Evolutionary conservation across 139 green algal genomes (phyloP), one percentile per base, ranked within the genome.

Genomic region (Chlorella sp.): DNA sequence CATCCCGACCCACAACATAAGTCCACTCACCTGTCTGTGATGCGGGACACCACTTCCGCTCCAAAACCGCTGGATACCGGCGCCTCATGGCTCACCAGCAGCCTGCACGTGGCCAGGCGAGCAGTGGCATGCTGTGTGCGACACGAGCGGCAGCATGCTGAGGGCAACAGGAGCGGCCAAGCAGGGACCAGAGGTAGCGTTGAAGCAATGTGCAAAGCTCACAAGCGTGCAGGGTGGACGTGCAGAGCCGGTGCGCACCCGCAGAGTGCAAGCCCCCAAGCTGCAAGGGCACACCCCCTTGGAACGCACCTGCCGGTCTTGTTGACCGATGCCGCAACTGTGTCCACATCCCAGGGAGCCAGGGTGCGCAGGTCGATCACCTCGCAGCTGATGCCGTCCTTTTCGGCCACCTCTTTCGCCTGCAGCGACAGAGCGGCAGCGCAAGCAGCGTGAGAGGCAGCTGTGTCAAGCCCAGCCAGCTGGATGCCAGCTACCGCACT

Each of bases 11-110:
- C n/a, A n/a, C n/a, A n/a, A n/a, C n/a, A n/a, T n/a, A n/a, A n/a
- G n/a, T 51, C 7, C 44, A 16, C 44, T 20, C 60, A 65, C 78
- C 78, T 74, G 79, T 92, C 87, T 21, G 90, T 82, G n/a, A 98
- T 92, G 11, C 79, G 86, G 0, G 96, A 91, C 4, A 92, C 92
- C 17, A 98, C 84, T 85, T 98, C 96, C 12, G 95, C 96, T 23
- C 93, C 96, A 92, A 98, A 98, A 0, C 96, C 95, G 69, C 85
- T 87, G 15, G 95, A 98, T 6, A 96, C 64, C 0, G 96, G 96
- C 25, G 96, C 96, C 90, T 99, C 96, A 83, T 99, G 96, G 65
- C 85, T 95, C 20, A 99, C 95, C 47, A 98, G 68, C 62, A 98
- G 88, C 30, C 94, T 86, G 26, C 51, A n/a, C n/a, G n/a, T n/a